phyloP scores from a whole-genome alignment of 2,329 filamentous ascomycete genomes.

The Penicillium sp. region DNA sequence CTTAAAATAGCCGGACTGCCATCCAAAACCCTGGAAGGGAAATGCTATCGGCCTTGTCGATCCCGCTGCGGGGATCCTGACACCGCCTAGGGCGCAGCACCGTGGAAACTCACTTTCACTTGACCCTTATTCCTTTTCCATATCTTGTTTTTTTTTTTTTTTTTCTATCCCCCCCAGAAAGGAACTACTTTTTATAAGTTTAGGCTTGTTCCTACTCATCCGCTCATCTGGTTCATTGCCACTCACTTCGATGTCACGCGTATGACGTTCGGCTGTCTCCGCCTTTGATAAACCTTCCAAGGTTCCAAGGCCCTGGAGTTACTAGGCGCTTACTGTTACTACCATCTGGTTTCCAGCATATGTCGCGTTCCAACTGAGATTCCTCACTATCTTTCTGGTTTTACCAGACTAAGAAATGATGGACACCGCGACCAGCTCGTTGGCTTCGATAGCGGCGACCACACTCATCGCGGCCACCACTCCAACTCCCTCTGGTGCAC shows the following conservation, averaged over 20 bases:
- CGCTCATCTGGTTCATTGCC: background rate
- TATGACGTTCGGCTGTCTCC: constrained; percentile 9
- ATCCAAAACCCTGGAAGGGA: background rate
- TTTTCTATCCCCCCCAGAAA: too few relatives aligned
- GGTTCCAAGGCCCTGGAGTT: background rate
- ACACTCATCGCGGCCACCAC: constrained; percentile 16
- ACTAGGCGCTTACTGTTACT: background rate
- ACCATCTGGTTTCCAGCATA: background rate
- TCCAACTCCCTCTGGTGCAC: constrained; percentile 18
- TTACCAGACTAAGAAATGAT: constrained; percentile 3
- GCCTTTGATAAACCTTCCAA: constrained; percentile 6
- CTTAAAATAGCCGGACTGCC: background rate
- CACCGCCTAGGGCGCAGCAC: constrained; percentile 17
- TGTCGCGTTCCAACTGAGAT: background rate
- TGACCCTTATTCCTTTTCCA: background rate
- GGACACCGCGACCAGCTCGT: constrained; percentile 10
- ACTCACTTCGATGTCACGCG: constrained; percentile 3
- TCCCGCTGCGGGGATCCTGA: constrained; percentile 23
- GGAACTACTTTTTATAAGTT: background rate
- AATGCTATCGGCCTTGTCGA: constrained; percentile 15
- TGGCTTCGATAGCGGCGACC: constrained; percentile 18
- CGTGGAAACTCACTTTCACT: background rate
- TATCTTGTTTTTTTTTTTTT: background rate
- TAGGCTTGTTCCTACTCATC: background rate
- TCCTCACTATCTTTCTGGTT: background rate